Percentiles rank a stretch among this genome's conserved stretches.
phyloP scores from a whole-genome alignment of 1,139 yeast genomes.

The Yamadazyma blattariae region DNA sequence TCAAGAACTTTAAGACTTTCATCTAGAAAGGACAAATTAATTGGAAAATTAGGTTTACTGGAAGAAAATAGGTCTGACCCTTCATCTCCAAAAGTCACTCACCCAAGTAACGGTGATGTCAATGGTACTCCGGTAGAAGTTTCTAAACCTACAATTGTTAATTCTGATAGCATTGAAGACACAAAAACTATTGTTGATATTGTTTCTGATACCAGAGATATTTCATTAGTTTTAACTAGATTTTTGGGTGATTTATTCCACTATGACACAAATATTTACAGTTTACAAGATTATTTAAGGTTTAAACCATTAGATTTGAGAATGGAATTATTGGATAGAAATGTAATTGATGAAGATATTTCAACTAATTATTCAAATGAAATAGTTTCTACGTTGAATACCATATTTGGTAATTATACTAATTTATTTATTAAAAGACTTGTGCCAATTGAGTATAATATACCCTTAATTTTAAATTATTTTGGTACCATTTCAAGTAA shows the following conservation, averaged over 20 bases:
- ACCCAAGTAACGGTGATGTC: background rate
- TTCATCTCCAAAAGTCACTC: conserved; percentile 6
- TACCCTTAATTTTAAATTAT: conserved; percentile 36
- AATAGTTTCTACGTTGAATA: conserved; percentile 48
- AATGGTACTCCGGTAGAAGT: background rate
- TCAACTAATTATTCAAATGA: conserved; percentile 48
- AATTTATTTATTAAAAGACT: conserved; percentile 35
- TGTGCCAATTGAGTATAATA: conserved; percentile 35
- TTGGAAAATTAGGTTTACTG: conserved; percentile 15
- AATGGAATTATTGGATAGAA: conserved; percentile 25
- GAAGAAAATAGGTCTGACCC: conserved; percentile 10
- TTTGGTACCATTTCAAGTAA: conserved; percentile 40
- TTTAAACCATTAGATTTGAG: conserved; percentile 36
- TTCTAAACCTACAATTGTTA: conserved; percentile 5
- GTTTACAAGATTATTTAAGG: conserved; percentile 49
- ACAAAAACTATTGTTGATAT: conserved; percentile 42
- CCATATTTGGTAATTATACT: conserved; percentile 51
- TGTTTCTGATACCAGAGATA: conserved; percentile 32
- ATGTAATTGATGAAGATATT: conserved; percentile 18
- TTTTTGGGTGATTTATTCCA: conserved; percentile 68
- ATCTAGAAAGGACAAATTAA: conserved; percentile 23
- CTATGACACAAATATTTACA: conserved; percentile 47
- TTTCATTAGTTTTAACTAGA: conserved; percentile 54
- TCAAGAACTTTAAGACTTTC: conserved; percentile 34
- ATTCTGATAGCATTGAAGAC: conserved; percentile 31